Evolutionary conservation across 371 early-diverging fungal species (phyloP).

Genomic region (Coemansia sp.): DNA sequence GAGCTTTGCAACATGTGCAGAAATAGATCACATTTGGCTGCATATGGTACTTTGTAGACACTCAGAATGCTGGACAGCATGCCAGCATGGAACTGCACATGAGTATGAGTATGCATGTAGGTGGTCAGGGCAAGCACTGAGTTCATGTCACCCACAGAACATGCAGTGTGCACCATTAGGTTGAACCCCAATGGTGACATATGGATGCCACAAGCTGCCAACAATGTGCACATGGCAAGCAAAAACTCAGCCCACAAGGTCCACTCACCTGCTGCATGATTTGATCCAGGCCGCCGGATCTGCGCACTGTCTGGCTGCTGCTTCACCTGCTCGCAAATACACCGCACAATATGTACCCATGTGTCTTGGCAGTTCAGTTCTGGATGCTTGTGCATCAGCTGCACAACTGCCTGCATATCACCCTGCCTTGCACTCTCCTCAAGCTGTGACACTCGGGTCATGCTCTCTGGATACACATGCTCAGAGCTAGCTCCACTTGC

Average conservation of each 20-base stretch:
- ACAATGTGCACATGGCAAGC: neutral
- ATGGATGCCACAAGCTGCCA: constrained; percentile 4
- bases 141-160: neutral
- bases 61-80: constrained; percentile 25
- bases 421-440: constrained; percentile 15
- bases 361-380: constrained; percentile 12
- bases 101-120: constrained; percentile 8
- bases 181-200: constrained; percentile 23
- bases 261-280: no score
- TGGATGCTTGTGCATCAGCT: constrained; percentile 18
- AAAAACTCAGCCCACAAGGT: constrained; percentile 26
- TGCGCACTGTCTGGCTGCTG: neutral
- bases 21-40: constrained; percentile 2
- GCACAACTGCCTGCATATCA: constrained; percentile 17
- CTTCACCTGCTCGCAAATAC: constrained; percentile 17
- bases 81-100: constrained; percentile 11
- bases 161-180: constrained; percentile 2
- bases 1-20: neutral
- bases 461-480: neutral
- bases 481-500: neutral
- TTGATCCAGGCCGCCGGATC: constrained; percentile 5
- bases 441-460: neutral
- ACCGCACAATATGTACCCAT: constrained; percentile 27
- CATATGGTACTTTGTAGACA: neutral
- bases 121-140: neutral